phyloP scores from a whole-genome alignment of 495 filamentous ascomycete genomes.

The Bombardia bombarda region DNA sequence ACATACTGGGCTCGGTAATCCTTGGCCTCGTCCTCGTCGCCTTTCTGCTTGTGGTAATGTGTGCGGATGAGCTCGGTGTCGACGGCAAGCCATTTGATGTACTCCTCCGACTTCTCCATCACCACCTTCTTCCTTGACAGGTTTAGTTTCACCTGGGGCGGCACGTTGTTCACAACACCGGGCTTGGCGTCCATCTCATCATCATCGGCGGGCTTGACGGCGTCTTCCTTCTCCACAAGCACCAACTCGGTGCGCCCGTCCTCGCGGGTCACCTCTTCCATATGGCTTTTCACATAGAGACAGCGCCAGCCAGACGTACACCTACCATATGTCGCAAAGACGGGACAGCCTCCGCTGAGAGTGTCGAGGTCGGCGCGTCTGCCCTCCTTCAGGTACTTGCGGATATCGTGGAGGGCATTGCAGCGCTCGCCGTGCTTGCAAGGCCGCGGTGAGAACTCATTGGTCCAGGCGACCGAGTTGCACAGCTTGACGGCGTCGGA shows the following conservation, averaged over 20 bases:
- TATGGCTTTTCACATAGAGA: conserved; percentile 77
- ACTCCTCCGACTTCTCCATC: conserved; percentile 65
- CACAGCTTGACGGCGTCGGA: conserved; percentile 74
- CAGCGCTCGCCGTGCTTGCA: conserved; percentile 75
- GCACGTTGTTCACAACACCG: conserved; percentile 68
- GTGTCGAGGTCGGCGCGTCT: conserved; percentile 71
- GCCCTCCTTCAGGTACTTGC: conserved; percentile 74
- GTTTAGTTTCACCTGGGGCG: conserved; percentile 55
- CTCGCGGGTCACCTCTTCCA: conserved; percentile 59
- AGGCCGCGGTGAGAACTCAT: conserved; percentile 65
- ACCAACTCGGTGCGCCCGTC: conserved; percentile 79
- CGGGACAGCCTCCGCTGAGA: conserved; percentile 67
- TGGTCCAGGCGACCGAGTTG: conserved; percentile 51
- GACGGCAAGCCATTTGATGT: conserved; percentile 64
- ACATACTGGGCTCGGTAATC: conserved; percentile 72
- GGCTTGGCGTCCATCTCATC: conserved; percentile 15
- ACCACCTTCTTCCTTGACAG: conserved; percentile 58
- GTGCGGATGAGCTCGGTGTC: conserved; percentile 44
- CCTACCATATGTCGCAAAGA: conserved; percentile 65
- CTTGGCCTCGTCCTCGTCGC: conserved; percentile 38
- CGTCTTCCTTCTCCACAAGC: conserved; percentile 46
- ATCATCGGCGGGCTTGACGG: conserved; percentile 3
- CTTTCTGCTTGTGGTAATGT: conserved; percentile 40
- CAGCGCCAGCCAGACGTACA: conserved; percentile 89
- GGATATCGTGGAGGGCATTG: conserved; percentile 70